Base-by-base conservation (phyloP, 495 filamentous ascomycete genomes). In the Xylaria nigripes region DNA sequence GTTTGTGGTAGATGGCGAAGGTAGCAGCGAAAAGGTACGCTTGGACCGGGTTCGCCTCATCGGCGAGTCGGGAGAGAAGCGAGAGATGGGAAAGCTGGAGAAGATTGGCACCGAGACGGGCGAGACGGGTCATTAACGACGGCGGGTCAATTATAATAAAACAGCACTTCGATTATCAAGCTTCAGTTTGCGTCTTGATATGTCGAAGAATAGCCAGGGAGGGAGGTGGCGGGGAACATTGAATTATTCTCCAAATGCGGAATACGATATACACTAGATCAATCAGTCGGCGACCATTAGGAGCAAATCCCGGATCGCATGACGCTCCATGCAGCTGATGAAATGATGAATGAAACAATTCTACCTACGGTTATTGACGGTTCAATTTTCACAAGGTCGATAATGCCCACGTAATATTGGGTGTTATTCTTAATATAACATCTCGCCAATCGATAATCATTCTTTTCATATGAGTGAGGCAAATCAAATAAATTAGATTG, bases 31-130 rank as follows among this genome's bases (percentile, higher is more conserved):
- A 59, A 94, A 90, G 78, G 80, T 90, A 51, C 82, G 92, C 38
- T 64, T 98, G 21, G 93, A 98, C 68, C 75, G 93, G 38, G 64
- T 98, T 56, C 76, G 90, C 54, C 73, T 98, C 32, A 84, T 96
- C 63, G 93, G 93, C 30, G 93, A 96, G 71, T 79, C 81, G n/a
- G 90, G 92, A 12, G 87, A 94, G 78, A 94, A 94, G 79, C 76
- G 89, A 50, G 86, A 90, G 45, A 85, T 87, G 80, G 93, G 90
- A 47, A 95, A 95, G 77, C 72, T 98, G 59, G 89, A 95, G 81
- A 97, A 97, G 80, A 82, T 95, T 64, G 89, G 86, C 10, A 87
- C 95, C 63, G 84, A 89, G 67, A 69, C 74, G 19, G 82, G 78
- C 58, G 80, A 86, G 72, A 40, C 36, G 4, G 36, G 36, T 12